Evolutionary conservation across 78 protist genomes (phyloP).

Genomic region (Creolimax fragrantissima): DNA sequence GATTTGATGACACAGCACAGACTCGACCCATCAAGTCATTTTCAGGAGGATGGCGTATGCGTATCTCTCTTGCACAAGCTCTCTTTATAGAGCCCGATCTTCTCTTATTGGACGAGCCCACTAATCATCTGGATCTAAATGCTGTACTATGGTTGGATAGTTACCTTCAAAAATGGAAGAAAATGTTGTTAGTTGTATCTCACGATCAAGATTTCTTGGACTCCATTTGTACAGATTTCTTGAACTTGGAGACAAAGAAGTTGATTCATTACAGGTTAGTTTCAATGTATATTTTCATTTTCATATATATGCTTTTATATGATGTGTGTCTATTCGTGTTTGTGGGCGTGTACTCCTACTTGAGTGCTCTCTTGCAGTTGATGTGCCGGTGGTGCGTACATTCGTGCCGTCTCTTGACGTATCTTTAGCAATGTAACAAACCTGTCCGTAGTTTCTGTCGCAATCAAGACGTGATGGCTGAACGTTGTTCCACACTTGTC

Average conservation of each 20-base stretch:
- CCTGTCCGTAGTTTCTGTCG: too few relatives aligned
- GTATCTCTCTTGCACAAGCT: constrained; percentile 85
- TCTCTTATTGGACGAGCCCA: constrained; percentile 79
- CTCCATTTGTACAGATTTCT: constrained; percentile 47
- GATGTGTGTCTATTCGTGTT: too few relatives aligned
- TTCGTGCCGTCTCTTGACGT: too few relatives aligned
- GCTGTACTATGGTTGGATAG: constrained; percentile 87
- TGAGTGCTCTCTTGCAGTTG: too few relatives aligned
- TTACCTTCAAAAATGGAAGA: constrained; percentile 58
- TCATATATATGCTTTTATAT: too few relatives aligned
- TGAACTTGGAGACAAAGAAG: constrained; percentile 55
- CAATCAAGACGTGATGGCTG: too few relatives aligned
- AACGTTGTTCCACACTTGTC: constrained; percentile 35
- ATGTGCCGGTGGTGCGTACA: too few relatives aligned
- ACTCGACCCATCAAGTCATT: constrained; percentile 24
- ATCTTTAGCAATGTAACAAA: too few relatives aligned
- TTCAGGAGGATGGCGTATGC: constrained; percentile 95
- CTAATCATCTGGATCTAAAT: constrained; percentile 53
- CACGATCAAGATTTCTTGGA: constrained; percentile 81
- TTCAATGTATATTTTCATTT: neutral
- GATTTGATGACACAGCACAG: constrained; percentile 53
- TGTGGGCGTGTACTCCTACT: too few relatives aligned
- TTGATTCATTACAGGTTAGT: constrained; percentile 59
- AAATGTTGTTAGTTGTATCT: constrained; percentile 69
- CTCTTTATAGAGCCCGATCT: constrained; percentile 77